These are phyloP conservation scores for Trametes maxima DNA, from an alignment of 768 basidiomycete genomes.

Conservation along the genomic window DNA sequence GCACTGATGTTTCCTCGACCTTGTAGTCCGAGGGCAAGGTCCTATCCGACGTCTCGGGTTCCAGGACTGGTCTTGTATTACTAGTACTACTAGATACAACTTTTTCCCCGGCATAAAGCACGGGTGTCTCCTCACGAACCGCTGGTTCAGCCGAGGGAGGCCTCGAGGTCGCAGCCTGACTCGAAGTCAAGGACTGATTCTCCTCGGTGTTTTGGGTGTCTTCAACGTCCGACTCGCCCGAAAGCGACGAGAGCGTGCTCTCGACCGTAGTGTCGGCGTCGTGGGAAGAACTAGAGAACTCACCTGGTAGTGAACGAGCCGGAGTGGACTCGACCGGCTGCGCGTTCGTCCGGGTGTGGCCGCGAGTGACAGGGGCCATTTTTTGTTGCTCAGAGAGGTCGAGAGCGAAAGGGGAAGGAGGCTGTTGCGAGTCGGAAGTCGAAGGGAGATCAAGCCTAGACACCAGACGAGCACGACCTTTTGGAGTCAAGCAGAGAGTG, in stretches of 20 bases:
- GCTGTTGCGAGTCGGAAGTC: neutral
- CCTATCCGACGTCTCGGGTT: neutral
- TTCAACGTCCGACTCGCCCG: neutral
- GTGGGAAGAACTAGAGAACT: neutral
- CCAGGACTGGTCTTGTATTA: neutral
- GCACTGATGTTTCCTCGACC: neutral
- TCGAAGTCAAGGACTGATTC: neutral
- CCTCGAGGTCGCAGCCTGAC: constrained; percentile 1
- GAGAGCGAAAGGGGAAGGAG: neutral
- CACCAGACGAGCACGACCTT: neutral
- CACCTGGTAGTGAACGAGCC: neutral
- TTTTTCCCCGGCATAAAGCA: neutral
- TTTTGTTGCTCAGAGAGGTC: neutral
- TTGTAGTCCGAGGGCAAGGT: neutral
- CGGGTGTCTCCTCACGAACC: neutral
- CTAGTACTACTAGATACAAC: neutral
- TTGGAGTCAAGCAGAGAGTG: neutral
- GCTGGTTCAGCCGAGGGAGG: neutral
- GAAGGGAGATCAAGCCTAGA: constrained; percentile 5
- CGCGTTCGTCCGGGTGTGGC: neutral
- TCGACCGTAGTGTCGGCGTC: neutral
- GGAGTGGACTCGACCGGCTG: neutral
- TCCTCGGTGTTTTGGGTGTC: neutral
- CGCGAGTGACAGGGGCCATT: neutral
- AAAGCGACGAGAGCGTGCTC: neutral